Percentiles rank a stretch among this genome's conserved stretches.
Conservation (phyloP, 2,329 filamentous ascomycete genomes). For the Acephala macrosclerotiorum region DNA sequence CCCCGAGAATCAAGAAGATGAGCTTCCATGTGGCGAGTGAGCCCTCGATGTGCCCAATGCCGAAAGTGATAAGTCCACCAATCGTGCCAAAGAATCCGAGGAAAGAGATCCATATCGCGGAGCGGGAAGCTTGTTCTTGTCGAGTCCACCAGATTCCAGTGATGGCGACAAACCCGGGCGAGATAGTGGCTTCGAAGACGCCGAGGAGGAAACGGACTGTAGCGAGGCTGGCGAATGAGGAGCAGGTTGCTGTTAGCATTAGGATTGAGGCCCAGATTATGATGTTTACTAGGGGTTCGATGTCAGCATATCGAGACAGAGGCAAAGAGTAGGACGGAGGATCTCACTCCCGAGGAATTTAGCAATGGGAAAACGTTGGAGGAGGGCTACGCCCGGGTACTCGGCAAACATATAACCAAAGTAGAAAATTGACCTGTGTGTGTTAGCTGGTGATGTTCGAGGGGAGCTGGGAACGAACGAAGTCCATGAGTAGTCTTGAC, state of each 20-base stretch:
- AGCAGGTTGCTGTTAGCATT: constrained; percentile 54
- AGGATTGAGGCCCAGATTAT: constrained; percentile 47
- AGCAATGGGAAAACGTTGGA: constrained; percentile 51
- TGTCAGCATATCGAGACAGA: neutral
- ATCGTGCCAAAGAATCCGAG: constrained; percentile 49
- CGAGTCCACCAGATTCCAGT: constrained; percentile 47
- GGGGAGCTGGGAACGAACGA: constrained; percentile 9
- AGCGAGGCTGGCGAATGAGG: constrained; percentile 57
- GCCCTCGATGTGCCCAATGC: constrained; percentile 52
- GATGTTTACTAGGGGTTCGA: constrained; percentile 45
- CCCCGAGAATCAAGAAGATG: constrained; percentile 38
- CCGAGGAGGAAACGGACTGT: constrained; percentile 58
- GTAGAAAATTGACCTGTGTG: constrained; percentile 45
- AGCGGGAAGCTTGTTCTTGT: constrained; percentile 46
- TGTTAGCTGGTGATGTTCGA: neutral
- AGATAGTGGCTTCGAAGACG: constrained; percentile 57
- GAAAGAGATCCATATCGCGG: constrained; percentile 56
- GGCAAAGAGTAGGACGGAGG: neutral
- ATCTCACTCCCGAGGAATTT: constrained; percentile 58
- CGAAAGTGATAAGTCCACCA: constrained; percentile 46
- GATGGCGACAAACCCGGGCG: constrained; percentile 59
- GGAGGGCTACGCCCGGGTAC: constrained; percentile 43
- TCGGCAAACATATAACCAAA: constrained; percentile 47
- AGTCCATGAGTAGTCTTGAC: constrained; percentile 53
- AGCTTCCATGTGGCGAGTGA: constrained; percentile 39